phyloP scores from a whole-genome alignment of 208 protist species.

The Endotrypanum monterogeii region DNA sequence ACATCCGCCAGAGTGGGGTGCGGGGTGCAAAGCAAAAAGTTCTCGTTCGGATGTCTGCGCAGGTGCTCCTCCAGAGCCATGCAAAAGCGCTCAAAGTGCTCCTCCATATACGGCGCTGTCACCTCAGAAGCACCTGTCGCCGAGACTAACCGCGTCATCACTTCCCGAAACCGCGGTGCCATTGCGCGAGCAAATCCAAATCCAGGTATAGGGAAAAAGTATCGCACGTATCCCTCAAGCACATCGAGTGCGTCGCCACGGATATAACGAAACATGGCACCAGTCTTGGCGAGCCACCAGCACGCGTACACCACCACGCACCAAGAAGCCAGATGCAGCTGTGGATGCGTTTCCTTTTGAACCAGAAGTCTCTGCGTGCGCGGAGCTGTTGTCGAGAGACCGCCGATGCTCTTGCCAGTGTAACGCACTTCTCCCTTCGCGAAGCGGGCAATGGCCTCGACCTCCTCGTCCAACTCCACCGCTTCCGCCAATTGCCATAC shows the following conservation, averaged over 20 bases:
- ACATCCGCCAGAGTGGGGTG: slow-evolving; percentile 87
- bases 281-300: slow-evolving; percentile 84
- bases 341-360: slow-evolving; percentile 65
- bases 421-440: slow-evolving; percentile 21
- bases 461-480: slow-evolving; percentile 51
- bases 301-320: slow-evolving; percentile 68
- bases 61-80: slow-evolving; percentile 73
- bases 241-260: slow-evolving; percentile 53
- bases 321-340: slow-evolving; percentile 72
- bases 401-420: background rate
- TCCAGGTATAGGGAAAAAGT: slow-evolving; percentile 64
- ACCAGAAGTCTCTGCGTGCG: slow-evolving; percentile 47
- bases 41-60: slow-evolving; percentile 27
- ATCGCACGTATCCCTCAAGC: slow-evolving; percentile 73
- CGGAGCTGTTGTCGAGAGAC: background rate
- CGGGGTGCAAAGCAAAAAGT: slow-evolving; percentile 78
- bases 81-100: slow-evolving; percentile 85
- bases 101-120: slow-evolving; percentile 72
- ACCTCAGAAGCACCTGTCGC: slow-evolving; percentile 64
- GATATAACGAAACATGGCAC: slow-evolving; percentile 81
- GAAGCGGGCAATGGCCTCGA: slow-evolving; percentile 16
- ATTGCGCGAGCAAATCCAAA: slow-evolving; percentile 48
- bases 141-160: slow-evolving; percentile 56
- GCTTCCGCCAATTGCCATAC: slow-evolving; percentile 80
- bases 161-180: slow-evolving; percentile 43